Evolutionary conservation across 139 green algal genomes (phyloP), one percentile per base, ranked within the genome.

Genomic region (Coelastrella sp.): DNA sequence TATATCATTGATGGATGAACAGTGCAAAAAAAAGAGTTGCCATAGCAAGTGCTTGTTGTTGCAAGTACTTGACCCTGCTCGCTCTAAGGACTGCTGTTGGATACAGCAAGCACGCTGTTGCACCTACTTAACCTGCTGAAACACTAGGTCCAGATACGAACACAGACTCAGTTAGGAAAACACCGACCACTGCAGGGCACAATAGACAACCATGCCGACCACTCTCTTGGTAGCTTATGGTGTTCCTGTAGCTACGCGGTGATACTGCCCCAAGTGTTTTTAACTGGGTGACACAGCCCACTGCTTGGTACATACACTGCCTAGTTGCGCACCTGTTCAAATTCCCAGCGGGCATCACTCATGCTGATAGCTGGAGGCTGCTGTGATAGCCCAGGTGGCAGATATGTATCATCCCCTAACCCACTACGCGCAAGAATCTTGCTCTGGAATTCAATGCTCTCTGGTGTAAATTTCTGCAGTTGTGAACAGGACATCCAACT

Each of bases 391-490:
- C 96, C 95, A 57, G 93, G 91, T 10, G 97, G 98, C 90, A 99
- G 92, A 92, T 98, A 99, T 0, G 98, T 99, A 17, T 98, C 94
- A 66, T 99, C 92, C 12, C 98, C 98, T 85, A 99, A 91, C 6
- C 98, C 98, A 20, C 96, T 98, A 15, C 95, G 92, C 1, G 85
- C 72, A 20, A 99, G 87, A 74, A 99, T 97, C 89, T 98, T 98
- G 78, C 96, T 89, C 92, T 99, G 98, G 61, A 99, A 99, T 7
- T 96, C 93, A 35, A 99, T 84, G 25, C 88, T 95, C 83, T 97
- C 92, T 4, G 95, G 88, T 49, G 92, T 96, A 90, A 99, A 99
- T 8, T 81, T 91, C 92, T 97, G 93, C 65, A 68, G 7, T 49
- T 57, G 35, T 49, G 35, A 49, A 49, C 35, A 49, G 35, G 35